phyloP scores from a whole-genome alignment of 371 early-diverging fungal genomes.

The Apophysomyces variabilis region DNA sequence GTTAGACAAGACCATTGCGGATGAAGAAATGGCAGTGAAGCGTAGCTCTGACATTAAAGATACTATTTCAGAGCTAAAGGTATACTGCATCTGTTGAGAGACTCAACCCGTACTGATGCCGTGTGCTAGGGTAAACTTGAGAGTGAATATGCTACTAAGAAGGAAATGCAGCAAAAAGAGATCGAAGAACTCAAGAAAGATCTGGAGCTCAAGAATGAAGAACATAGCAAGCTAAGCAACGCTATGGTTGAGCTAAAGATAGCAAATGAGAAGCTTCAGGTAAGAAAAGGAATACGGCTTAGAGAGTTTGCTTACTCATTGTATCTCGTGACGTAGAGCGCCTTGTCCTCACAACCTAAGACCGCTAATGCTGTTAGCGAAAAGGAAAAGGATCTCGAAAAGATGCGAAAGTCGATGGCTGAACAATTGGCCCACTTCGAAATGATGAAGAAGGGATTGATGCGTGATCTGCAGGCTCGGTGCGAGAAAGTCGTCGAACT shows the following conservation, averaged over 20 bases:
- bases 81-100: conserved; percentile 12
- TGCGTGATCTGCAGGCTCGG: conserved; percentile 94
- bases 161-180: conserved; percentile 78
- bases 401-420: conserved; percentile 89
- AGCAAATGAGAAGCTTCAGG: conserved; percentile 75
- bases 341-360: conserved; percentile 12
- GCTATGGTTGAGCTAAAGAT: conserved; percentile 65
- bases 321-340: background rate
- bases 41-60: conserved; percentile 69
- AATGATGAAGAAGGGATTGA: conserved; percentile 94
- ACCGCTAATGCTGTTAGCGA: conserved; percentile 50
- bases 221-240: conserved; percentile 64
- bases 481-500: conserved; percentile 96
- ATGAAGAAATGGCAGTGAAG: conserved; percentile 77
- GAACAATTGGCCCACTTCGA: conserved; percentile 94
- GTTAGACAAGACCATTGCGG: conserved; percentile 92
- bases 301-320: background rate
- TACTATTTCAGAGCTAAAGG: conserved; percentile 79
- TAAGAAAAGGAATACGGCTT: conserved; percentile 6
- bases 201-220: conserved; percentile 71
- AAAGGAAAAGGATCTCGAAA: conserved; percentile 83
- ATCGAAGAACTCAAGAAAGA: conserved; percentile 72
- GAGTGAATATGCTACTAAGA: conserved; percentile 75
- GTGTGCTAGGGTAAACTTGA: conserved; percentile 73
- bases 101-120: background rate